Percentiles rank a stretch among this genome's conserved stretches.
phyloP scores from a whole-genome alignment of 306 rosid species.

The Rubus idaeus region DNA sequence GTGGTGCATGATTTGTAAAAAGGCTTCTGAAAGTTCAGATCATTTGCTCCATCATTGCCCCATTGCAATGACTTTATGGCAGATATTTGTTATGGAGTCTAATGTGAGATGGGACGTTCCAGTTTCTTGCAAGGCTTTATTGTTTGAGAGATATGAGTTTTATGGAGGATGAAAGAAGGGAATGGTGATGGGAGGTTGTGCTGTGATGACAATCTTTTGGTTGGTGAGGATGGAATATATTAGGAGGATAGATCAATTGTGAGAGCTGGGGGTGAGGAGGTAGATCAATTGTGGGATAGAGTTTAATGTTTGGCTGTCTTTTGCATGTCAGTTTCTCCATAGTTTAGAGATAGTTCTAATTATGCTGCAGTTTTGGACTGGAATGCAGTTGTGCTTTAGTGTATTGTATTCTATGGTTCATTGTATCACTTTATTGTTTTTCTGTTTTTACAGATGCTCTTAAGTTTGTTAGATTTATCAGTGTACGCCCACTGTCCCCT shows the following conservation, averaged over 20 bases:
- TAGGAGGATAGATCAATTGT: neutral
- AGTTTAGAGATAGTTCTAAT: neutral
- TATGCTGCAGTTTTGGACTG: neutral
- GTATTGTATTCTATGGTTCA: neutral
- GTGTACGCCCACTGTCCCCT: neutral
- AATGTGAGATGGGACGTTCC: neutral
- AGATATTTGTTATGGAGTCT: neutral
- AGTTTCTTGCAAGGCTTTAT: neutral
- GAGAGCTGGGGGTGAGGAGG: neutral
- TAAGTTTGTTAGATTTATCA: neutral
- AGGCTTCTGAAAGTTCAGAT: neutral
- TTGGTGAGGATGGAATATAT: neutral
- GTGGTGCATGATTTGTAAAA: neutral
- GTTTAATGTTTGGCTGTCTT: neutral
- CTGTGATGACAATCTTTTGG: neutral
- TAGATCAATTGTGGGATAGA: neutral
- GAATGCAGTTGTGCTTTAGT: neutral
- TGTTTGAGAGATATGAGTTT: neutral
- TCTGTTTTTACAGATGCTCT: neutral
- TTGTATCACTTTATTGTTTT: neutral
- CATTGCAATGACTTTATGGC: neutral
- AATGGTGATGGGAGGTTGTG: neutral
- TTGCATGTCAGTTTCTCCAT: neutral
- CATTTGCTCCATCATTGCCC: neutral
- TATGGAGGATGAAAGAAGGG: neutral